Base-by-base conservation (phyloP, 1,139 yeast genomes). In the Pneumocystis jirovecii region DNA sequence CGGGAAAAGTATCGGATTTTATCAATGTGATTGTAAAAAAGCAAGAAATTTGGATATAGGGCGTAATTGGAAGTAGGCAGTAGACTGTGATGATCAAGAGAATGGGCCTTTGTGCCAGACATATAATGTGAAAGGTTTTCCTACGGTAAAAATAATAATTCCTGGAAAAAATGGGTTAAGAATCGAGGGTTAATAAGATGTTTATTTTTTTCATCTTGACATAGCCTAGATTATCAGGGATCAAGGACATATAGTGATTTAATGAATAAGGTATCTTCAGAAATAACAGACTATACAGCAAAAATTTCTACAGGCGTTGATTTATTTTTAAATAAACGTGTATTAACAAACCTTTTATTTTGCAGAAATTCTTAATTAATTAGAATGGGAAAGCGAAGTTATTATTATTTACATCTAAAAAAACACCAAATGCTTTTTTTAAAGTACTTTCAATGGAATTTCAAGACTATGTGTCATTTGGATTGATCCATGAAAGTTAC, bases 51-150 rank as follows among this genome's bases (percentile, higher is more conserved):
- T 62, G 56, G 45, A 60, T 45, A 65, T 60, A 25, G 8, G 31
- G 39, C 40, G 66, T 65, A 42, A 66, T 64, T 19, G 88, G 91
- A 68, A 76, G 65, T 6, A 50, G 17, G 67, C 68, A 3, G 50
- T 67, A 7, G 66, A 67, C 31, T 66, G 68, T 19, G 64, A 64
- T 25, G 64, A 67, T 8, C 66, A 62, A 10, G 29, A 40, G 39
- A 65, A 64, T 39, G 61, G 50, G 17, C n/a, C 61, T 10, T n/a
- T 66, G 10, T 66, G 67, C 39, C 62, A 65, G 21, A 35, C 61
- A 34, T 64, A 65, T 63, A 68, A 68, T 60, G 86, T 91, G 72
- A 80, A 83, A 71, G 97, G 97, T 69, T 91, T 88, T 82, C 97
- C 97, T 77, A 91, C 97, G 67, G 79, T 91, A 72, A 81, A 88